Evolutionary conservation across 805 yeast genomes (phyloP), one percentile per base, ranked within the genome.

Genomic region (Hanseniaspora valbyensis): DNA sequence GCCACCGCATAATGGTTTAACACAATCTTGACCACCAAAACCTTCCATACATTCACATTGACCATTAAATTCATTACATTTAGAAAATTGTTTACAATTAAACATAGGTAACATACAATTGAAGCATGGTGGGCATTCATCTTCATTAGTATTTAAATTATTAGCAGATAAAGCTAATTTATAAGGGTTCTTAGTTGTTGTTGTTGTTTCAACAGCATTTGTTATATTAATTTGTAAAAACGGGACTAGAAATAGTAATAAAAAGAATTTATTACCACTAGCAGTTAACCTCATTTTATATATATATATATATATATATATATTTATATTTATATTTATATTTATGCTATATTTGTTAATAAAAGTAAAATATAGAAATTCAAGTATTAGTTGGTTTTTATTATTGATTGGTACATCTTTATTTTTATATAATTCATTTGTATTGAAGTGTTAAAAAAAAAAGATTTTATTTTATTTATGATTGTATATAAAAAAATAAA

Each of bases 51-150:
- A 92, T 49, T 85, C 94, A 69, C 98, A 92, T 61, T 80, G 74
- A 1, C 98, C 98, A 4, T 90, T 84, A 65, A 71, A 86, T 30
- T 81, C 75, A 63, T 92, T 85, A 68, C 98, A 92, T n/a, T 66
- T 66, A 25, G 95, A 88, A 61, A 81, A 92, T 59, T 92, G 98
- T 53, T 83, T 78, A 66, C 98, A 92, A 55, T 80, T 81, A 59
- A 84, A 88, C 55, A 88, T 82, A 2, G 96, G 95, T 12, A 88
- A 72, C 72, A 87, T 83, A 69, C 98, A 92, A 66, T 92, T 90
- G 75, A 92, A 92, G 60, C 96, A 85, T 0, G 95, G 95, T 0
- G 95, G 95, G 59, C 95, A 85, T 44, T 74, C 70, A 10, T 70
- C 77, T 26, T 55, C 53, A 24, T 49, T 50, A 14, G 25, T 43